These are phyloP conservation scores for Pinus albicaulis DNA, from an alignment of 75 land plant species.

Conservation along the genomic window DNA sequence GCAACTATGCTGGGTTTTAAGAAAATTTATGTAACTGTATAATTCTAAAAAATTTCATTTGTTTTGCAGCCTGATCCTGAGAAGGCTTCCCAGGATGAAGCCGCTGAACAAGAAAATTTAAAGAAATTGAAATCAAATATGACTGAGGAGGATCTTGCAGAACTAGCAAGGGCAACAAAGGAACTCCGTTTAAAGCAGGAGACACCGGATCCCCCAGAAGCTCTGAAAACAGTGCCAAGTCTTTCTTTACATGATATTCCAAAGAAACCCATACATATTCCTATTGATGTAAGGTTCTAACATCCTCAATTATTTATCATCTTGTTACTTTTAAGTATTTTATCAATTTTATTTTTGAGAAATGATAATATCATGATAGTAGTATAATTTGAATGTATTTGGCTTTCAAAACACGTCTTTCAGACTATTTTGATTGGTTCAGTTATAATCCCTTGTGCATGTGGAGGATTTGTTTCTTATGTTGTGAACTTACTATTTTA, in stretches of 20 bases:
- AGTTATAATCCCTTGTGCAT: not conserved
- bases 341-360: not conserved
- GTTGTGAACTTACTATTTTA: not conserved
- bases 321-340: not conserved
- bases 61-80: constrained; percentile 88
- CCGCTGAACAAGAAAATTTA: constrained; percentile 68
- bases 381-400: not conserved
- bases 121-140: constrained; percentile 73
- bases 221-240: constrained; percentile 82
- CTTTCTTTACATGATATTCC: constrained; percentile 92
- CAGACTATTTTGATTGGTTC: not conserved
- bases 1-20: not conserved
- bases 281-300: constrained; percentile 53
- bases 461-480: not conserved
- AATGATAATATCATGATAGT: not conserved
- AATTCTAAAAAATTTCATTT: not conserved
- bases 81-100: constrained; percentile 83
- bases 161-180: constrained; percentile 86
- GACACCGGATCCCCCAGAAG: constrained; percentile 99
- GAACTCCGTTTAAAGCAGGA: constrained; percentile 91
- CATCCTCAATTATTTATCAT: not conserved
- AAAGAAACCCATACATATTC: constrained; percentile 75
- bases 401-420: not conserved
- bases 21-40: not conserved
- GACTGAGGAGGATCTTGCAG: constrained; percentile 95